phyloP scores from a whole-genome alignment of 139 green algal genomes.

The Bryopsis sp. region DNA sequence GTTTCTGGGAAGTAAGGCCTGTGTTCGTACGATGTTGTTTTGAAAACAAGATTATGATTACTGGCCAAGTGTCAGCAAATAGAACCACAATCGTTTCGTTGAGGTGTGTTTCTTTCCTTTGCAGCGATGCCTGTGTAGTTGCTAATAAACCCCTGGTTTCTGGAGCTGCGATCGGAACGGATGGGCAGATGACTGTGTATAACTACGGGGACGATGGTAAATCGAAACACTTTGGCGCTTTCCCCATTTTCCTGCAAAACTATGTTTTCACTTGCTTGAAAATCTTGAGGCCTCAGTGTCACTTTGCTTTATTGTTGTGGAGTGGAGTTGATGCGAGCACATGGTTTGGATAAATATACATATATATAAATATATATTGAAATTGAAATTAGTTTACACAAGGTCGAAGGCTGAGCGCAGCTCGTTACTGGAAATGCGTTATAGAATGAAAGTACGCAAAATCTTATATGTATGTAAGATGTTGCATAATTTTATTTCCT shows the following conservation, averaged over 20 bases:
- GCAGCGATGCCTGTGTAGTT: constrained; percentile 72
- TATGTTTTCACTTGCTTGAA: too few relatives aligned
- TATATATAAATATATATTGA: background rate
- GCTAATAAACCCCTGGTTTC: constrained; percentile 67
- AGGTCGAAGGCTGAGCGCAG: background rate
- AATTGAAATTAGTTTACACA: background rate
- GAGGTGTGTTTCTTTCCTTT: background rate
- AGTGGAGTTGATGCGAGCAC: background rate
- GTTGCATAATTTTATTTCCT: background rate
- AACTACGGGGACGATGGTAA: constrained; percentile 48
- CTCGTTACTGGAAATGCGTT: too few relatives aligned
- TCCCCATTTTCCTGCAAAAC: too few relatives aligned
- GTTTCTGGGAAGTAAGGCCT: too few relatives aligned
- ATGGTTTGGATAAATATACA: background rate
- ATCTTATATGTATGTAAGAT: too few relatives aligned
- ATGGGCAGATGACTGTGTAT: constrained; percentile 94
- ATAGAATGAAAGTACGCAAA: too few relatives aligned
- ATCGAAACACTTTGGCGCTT: too few relatives aligned
- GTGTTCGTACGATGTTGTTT: too few relatives aligned
- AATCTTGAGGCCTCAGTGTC: background rate
- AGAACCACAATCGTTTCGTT: constrained; percentile 9
- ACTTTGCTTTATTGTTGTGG: too few relatives aligned
- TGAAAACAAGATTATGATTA: too few relatives aligned
- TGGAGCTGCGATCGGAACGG: constrained; percentile 79
- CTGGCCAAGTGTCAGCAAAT: too few relatives aligned